Conservation (phyloP, 768 basidiomycete species). For the Boletus pseudopeckii region DNA sequence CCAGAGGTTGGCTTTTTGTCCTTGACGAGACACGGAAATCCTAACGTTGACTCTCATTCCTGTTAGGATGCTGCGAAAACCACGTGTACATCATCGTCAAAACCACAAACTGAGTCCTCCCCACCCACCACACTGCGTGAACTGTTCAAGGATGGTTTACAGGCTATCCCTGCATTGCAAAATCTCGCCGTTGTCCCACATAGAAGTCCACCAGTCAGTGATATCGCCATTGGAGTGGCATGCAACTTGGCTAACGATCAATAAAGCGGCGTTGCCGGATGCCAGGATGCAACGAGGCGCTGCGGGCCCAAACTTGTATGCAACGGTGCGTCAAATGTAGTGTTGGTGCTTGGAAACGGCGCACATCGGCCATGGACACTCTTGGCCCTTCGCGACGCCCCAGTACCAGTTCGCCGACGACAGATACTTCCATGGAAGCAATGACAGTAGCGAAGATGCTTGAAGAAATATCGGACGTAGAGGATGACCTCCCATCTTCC, state of each 20-base stretch:
- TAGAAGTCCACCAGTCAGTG: slow-evolving; percentile 5
- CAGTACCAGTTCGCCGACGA: not conserved
- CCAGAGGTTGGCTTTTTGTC: slow-evolving; percentile 7
- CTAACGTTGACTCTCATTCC: not conserved
- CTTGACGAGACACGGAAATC: not conserved
- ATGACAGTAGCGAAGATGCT: not conserved
- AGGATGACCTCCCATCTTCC: not conserved
- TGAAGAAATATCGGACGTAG: not conserved
- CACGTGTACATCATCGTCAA: not conserved
- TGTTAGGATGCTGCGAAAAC: slow-evolving; percentile 8
- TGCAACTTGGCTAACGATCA: not conserved
- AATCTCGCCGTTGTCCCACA: not conserved
- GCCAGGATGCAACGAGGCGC: slow-evolving; percentile 12
- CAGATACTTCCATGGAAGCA: not conserved
- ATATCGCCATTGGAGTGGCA: not conserved
- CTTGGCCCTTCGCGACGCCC: not conserved
- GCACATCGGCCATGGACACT: not conserved
- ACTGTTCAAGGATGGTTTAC: not conserved
- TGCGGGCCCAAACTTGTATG: slow-evolving; percentile 4
- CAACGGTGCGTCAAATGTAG: slow-evolving; percentile 21
- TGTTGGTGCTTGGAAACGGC: slow-evolving; percentile 19
- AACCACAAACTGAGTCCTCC: not conserved
- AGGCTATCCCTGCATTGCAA: slow-evolving; percentile 3
- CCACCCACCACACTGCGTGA: not conserved
- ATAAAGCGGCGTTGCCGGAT: slow-evolving; percentile 17